Evolutionary conservation across 331 rosid genomes (phyloP), one percentile per base, ranked within the genome.

Genomic region (Saraca asoca): DNA sequence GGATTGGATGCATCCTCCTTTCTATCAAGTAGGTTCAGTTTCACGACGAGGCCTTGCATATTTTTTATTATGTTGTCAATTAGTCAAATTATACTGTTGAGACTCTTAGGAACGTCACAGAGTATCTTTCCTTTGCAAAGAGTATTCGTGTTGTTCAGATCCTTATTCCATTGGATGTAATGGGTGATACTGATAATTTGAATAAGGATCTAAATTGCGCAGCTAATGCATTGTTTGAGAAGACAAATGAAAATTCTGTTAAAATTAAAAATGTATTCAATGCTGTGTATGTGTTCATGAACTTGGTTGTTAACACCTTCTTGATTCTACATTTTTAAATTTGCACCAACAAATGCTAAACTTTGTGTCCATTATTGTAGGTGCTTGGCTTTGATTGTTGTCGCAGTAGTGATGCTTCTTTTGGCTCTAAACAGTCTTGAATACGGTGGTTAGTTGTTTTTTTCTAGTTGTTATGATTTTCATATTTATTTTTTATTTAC

Each of bases 111-210:
- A 90, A 94, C 57, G 99, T 94, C 60, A 90, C 99, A 0, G 85
- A 80, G 75, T 94, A 94, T 74, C 93, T 94, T 33, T 77, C 96
- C 77, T 95, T 94, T 41, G 99, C 99, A 51, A 94, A 94, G 88
- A 78, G 80, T 52, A 94, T 94, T 69, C 85, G 65, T 57, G 89
- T 94, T 70, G 85, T 90, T 50, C 86, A 80, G 75, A 75, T 94
- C 18, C 77, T 81, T 80, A 87, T 94, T 69, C 97, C 99, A 18
- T 77, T 88, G 35, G 81, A 94, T 79, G 82, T 85, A 79, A 78
- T 94, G 89, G 87, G 68, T 50, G 84, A 73, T 60, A 94, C 90
- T 46, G 99, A 94, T 81, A 71, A 82, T 77, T 75, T 90, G 79
- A 86, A 86, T 57, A 58, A 53, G 60, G 92, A 85, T 80, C 81